Evolutionary conservation across 306 rosid genomes (phyloP).

Genomic region (Potentilla sterilis): DNA sequence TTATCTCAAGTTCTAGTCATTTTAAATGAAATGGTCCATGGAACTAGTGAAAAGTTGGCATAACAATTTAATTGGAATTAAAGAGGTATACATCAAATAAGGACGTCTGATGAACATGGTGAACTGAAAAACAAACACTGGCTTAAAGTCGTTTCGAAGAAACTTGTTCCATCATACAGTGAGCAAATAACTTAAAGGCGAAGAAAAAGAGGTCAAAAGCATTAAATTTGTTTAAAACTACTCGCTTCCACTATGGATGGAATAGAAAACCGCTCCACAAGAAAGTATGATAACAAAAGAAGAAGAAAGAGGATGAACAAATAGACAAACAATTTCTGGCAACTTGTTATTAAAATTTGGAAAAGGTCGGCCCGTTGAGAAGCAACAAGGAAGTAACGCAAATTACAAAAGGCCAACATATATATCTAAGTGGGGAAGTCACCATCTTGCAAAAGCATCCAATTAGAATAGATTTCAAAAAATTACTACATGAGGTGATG

Average conservation of each 20-base stretch:
- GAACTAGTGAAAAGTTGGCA: background rate
- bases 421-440: background rate
- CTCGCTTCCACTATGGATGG: background rate
- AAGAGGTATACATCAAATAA: no score
- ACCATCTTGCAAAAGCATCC: constrained; percentile 7
- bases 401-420: background rate
- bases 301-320: background rate
- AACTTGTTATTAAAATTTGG: background rate
- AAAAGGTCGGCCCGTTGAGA: background rate
- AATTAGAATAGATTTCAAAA: background rate
- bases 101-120: background rate
- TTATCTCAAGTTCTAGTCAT: background rate
- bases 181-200: background rate
- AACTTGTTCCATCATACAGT: background rate
- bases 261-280: background rate
- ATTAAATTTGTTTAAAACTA: background rate
- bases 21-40: constrained; percentile 7
- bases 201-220: background rate
- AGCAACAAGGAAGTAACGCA: background rate
- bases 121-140: background rate
- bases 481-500: background rate
- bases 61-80: background rate
- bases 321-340: constrained; percentile 1
- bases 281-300: background rate
- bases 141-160: background rate